phyloP scores from a whole-genome alignment of 768 basidiomycete species.

The Scleroderma citrinum region DNA sequence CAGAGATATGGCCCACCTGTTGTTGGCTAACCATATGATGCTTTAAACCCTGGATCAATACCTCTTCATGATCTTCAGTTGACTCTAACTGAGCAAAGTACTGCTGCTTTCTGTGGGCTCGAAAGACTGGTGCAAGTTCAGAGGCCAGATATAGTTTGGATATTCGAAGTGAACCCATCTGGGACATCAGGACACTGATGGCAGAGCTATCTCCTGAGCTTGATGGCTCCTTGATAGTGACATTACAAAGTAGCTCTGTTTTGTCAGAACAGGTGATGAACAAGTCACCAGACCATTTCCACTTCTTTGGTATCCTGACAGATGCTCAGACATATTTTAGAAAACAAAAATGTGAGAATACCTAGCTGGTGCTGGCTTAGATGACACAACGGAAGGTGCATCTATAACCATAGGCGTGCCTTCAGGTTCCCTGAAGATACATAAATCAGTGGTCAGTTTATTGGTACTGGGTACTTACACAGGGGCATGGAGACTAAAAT shows the following conservation, averaged over 20 bases:
- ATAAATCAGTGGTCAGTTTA: not conserved
- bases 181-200: constrained; percentile 43
- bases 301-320: constrained; percentile 51
- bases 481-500: constrained; percentile 17
- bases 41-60: constrained; percentile 36
- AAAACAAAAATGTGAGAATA: constrained; percentile 8
- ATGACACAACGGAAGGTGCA: constrained; percentile 1
- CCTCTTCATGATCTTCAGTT: constrained; percentile 33
- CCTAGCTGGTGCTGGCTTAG: constrained; percentile 19
- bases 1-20: constrained; percentile 34
- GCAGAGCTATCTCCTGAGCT: constrained; percentile 39
- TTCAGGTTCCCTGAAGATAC: constrained; percentile 12
- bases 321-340: constrained; percentile 3
- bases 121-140: constrained; percentile 43
- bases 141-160: constrained; percentile 42
- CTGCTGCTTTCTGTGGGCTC: constrained; percentile 42
- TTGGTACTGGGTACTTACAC: constrained; percentile 14
- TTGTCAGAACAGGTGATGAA: constrained; percentile 33
- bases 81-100: constrained; percentile 51
- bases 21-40: constrained; percentile 41
- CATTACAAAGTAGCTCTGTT: constrained; percentile 43
- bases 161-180: constrained; percentile 38
- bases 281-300: constrained; percentile 61
- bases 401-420: not conserved
- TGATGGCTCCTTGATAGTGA: constrained; percentile 41